phyloP scores from a whole-genome alignment of 2,329 filamentous ascomycete genomes.

The Aspergillus tubingensis region DNA sequence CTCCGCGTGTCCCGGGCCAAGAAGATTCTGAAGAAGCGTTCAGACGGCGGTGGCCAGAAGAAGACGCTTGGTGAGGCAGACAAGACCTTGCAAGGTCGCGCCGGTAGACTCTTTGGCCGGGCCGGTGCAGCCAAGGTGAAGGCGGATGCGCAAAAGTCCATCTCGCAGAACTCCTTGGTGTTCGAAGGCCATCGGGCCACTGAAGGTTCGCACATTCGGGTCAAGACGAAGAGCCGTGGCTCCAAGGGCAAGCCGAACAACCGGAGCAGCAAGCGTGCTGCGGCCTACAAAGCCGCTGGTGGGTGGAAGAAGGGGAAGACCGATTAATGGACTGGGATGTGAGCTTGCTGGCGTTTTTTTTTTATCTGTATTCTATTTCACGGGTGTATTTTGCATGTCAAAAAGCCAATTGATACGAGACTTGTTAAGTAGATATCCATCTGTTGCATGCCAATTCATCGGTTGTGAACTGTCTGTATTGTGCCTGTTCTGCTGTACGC shows the following conservation, averaged over 20 bases:
- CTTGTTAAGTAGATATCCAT: background rate
- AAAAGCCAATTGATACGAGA: background rate
- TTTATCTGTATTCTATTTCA: background rate
- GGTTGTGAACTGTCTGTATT: background rate
- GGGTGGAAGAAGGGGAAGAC: constrained; percentile 31
- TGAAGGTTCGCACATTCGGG: constrained; percentile 33
- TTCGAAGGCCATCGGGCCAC: constrained; percentile 50
- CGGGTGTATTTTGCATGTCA: background rate
- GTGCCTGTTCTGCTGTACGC: background rate
- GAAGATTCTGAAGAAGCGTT: constrained; percentile 56
- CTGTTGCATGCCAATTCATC: background rate
- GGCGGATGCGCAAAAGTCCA: constrained; percentile 27
- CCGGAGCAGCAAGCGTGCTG: constrained; percentile 45
- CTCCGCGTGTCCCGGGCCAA: constrained; percentile 86
- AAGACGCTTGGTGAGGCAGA: constrained; percentile 29
- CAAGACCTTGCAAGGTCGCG: constrained; percentile 44
- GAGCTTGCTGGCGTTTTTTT: background rate
- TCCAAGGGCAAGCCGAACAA: constrained; percentile 45
- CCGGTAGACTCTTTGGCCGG: constrained; percentile 40
- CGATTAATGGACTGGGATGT: constrained; percentile 8
- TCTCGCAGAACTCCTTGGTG: constrained; percentile 39
- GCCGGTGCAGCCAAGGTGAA: constrained; percentile 42
- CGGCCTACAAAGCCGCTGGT: constrained; percentile 44
- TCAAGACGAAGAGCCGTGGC: constrained; percentile 43
- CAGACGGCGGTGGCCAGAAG: constrained; percentile 20